Percentiles rank a stretch among this genome's conserved stretches.
These are phyloP conservation scores for Agrocybe praecox DNA, from an alignment of 768 basidiomycete genomes.

Conservation along the genomic window DNA sequence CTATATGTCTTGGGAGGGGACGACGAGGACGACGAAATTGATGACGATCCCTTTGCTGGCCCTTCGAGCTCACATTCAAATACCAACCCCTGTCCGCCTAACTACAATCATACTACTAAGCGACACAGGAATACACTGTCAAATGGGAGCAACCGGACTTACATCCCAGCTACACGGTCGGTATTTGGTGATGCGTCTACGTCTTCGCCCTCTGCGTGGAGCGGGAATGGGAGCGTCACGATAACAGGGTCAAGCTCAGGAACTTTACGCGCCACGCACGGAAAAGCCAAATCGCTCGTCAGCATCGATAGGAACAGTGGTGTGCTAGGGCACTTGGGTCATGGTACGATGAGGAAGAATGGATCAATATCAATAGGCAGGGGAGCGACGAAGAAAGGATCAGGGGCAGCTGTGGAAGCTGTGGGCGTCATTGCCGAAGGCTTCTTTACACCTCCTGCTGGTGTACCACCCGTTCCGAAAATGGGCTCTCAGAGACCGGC, in stretches of 20 bases:
- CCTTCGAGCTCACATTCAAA: conserved; percentile 32
- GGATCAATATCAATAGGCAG: conserved; percentile 71
- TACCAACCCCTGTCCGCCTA: neutral
- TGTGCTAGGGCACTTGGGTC: conserved; percentile 20
- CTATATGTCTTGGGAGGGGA: conserved; percentile 39
- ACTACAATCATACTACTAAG: conserved; percentile 11
- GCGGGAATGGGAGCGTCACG: conserved; percentile 3
- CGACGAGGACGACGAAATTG: conserved; percentile 70
- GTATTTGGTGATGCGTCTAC: conserved; percentile 22
- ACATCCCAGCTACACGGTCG: conserved; percentile 17
- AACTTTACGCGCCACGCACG: conserved; percentile 23
- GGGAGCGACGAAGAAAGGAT: conserved; percentile 61
- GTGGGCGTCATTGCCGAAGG: conserved; percentile 75
- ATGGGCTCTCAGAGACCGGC: neutral
- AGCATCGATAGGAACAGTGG: conserved; percentile 59
- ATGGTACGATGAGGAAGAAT: conserved; percentile 36
- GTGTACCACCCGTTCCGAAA: conserved; percentile 35
- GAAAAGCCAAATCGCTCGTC: conserved; percentile 58
- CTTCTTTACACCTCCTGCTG: conserved; percentile 66
- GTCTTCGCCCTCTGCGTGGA: conserved; percentile 19
- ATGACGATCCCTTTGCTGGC: conserved; percentile 61
- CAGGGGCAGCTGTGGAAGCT: conserved; percentile 77
- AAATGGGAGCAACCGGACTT: conserved; percentile 14
- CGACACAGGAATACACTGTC: conserved; percentile 25
- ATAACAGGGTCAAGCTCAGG: neutral